These are phyloP conservation scores for Coelastrella sp. DNA, from an alignment of 139 green algal genomes.

Conservation along the genomic window DNA sequence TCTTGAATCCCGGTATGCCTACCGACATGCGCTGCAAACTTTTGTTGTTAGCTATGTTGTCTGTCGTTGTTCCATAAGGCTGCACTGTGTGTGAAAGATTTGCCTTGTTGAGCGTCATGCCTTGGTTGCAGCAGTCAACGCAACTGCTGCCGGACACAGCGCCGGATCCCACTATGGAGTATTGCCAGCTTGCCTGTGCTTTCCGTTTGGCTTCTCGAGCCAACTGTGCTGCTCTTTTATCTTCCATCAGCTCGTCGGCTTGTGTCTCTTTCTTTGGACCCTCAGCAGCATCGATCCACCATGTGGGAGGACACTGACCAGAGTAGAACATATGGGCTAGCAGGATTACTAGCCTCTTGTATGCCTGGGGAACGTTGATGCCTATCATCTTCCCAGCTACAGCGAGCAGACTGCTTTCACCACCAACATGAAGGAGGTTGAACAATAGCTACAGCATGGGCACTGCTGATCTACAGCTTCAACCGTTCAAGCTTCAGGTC, in stretches of 20 bases:
- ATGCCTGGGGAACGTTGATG: slow-evolving; percentile 32
- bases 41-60: no score
- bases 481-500: no score
- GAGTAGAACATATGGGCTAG: slow-evolving; percentile 50
- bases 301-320: slow-evolving; percentile 39
- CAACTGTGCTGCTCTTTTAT: slow-evolving; percentile 37
- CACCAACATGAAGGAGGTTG: no score
- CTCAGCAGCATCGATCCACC: slow-evolving; percentile 44
- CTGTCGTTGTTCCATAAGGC: no score
- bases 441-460: no score
- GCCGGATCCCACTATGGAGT: background rate
- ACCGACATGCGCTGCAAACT: no score
- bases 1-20: no score
- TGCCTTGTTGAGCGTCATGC: no score
- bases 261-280: slow-evolving; percentile 36
- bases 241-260: slow-evolving; percentile 25
- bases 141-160: background rate
- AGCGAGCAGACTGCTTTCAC: no score
- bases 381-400: background rate
- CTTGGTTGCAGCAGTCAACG: background rate
- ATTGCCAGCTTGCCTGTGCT: slow-evolving; percentile 23
- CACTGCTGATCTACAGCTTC: no score
- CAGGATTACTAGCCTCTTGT: slow-evolving; percentile 44
- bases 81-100: no score
- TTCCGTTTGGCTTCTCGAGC: slow-evolving; percentile 33